These are phyloP conservation scores for Gastrodia elata DNA, from an alignment of 106 monocot species.

Conservation along the genomic window DNA sequence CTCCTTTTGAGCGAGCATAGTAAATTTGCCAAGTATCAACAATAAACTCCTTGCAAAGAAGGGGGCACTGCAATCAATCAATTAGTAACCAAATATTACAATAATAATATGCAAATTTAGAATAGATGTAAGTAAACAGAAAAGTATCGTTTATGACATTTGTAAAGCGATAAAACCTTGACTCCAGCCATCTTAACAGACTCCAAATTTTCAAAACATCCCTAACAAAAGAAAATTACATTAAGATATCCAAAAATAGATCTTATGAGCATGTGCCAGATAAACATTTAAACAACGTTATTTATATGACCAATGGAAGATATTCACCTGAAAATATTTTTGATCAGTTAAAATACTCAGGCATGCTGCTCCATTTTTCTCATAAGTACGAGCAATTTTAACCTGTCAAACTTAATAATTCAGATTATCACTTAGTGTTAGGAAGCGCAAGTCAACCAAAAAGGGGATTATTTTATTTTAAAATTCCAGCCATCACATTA, in stretches of 20 bases:
- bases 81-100: slow-evolving; percentile 10
- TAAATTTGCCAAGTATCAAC: slow-evolving; percentile 97
- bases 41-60: slow-evolving; percentile 99
- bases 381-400: slow-evolving; percentile 66
- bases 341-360: slow-evolving; percentile 93
- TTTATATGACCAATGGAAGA: not conserved
- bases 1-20: slow-evolving; percentile 88
- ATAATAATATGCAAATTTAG: not conserved
- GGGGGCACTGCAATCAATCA: slow-evolving; percentile 72
- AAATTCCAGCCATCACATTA: not conserved
- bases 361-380: slow-evolving; percentile 89
- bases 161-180: slow-evolving; percentile 34
- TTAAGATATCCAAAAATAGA: not conserved
- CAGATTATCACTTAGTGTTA: not conserved
- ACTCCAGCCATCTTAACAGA: slow-evolving; percentile 73
- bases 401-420: slow-evolving; percentile 35
- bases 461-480: not conserved
- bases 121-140: not conserved
- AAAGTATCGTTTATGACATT: not conserved
- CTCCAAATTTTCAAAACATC: slow-evolving; percentile 83
- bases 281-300: not conserved
- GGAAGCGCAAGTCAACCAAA: not conserved
- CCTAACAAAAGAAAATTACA: slow-evolving; percentile 28
- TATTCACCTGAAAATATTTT: slow-evolving; percentile 88
- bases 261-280: not conserved